Conservation (phyloP, 139 green algal species). For the Tetradesmus lagerheimii region DNA sequence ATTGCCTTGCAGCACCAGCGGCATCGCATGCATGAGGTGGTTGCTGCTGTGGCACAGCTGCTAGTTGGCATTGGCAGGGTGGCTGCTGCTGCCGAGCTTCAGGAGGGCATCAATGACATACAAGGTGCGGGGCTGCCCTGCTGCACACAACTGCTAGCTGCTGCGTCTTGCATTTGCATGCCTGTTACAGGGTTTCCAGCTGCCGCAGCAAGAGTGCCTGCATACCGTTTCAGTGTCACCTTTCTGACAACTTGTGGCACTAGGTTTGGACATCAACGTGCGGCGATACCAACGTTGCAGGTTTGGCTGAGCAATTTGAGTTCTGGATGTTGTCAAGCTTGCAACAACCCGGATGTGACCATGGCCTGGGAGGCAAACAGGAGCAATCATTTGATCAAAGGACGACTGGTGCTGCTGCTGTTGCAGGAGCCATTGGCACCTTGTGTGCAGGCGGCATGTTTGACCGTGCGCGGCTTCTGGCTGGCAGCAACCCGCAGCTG, state of each 20-base stretch:
- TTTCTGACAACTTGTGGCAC: too few relatives aligned
- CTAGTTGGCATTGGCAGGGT: constrained; percentile 69
- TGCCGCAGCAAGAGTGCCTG: too few relatives aligned
- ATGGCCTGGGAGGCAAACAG: too few relatives aligned
- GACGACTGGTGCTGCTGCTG: background rate
- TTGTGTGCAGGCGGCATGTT: constrained; percentile 70
- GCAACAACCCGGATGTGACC: too few relatives aligned
- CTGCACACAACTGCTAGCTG: background rate
- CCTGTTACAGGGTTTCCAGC: too few relatives aligned
- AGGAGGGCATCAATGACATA: constrained; percentile 72
- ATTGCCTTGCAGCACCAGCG: constrained; percentile 77
- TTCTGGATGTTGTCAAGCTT: background rate
- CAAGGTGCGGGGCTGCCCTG: constrained; percentile 43
- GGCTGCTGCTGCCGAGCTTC: constrained; percentile 74
- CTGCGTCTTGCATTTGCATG: too few relatives aligned
- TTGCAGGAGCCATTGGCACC: constrained; percentile 54
- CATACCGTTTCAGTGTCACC: too few relatives aligned
- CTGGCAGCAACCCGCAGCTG: constrained; percentile 67
- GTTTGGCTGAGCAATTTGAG: background rate
- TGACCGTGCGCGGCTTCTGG: constrained; percentile 71
- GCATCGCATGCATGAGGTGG: constrained; percentile 72
- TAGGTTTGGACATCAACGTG: too few relatives aligned
- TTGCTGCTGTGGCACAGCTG: constrained; percentile 65
- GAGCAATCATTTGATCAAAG: too few relatives aligned
- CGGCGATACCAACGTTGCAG: too few relatives aligned